A percentile compares a stretch with the other conserved stretches of the same genome.
Evolutionary conservation across 768 basidiomycete genomes (phyloP).

Genomic region (Austroboletus eburneus): DNA sequence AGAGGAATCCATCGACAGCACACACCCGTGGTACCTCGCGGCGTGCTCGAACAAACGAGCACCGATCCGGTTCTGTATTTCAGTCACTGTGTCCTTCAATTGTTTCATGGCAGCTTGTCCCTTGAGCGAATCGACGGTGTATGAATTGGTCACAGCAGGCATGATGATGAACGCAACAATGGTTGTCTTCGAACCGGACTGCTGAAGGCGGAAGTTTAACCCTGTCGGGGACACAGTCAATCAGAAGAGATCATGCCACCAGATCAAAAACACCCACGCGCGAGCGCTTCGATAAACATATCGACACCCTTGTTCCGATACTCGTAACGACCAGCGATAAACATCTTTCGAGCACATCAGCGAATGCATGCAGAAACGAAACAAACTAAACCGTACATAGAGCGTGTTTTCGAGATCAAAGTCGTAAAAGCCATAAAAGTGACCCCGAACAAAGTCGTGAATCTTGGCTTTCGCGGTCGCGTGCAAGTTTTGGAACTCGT

Average conservation of each 20-base stretch:
- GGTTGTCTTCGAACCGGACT: conserved; percentile 66
- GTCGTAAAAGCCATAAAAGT: conserved; percentile 97
- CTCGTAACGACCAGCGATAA: conserved; percentile 99
- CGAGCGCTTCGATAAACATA: conserved; percentile 98
- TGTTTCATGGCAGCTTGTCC: conserved; percentile 97
- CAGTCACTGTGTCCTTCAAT: conserved; percentile 89
- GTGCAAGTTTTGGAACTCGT: conserved; percentile 97
- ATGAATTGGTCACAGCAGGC: conserved; percentile 94
- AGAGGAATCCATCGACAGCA: too few relatives aligned
- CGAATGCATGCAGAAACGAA: neutral
- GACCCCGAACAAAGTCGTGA: conserved; percentile 94
- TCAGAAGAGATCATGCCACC: neutral
- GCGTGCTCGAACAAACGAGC: conserved; percentile 92
- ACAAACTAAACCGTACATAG: conserved; percentile 51
- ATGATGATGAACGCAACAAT: conserved; percentile 99
- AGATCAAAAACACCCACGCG: conserved; percentile 50
- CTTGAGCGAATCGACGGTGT: conserved; percentile 96
- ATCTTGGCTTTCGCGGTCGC: conserved; percentile 94
- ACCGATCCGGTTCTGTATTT: conserved; percentile 92
- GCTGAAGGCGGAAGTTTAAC: conserved; percentile 61
- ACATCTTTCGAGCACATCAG: conserved; percentile 56
- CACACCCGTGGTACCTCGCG: conserved; percentile 85
- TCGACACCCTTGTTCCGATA: conserved; percentile 99
- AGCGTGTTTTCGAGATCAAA: conserved; percentile 92
- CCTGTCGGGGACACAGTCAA: conserved; percentile 21